phyloP scores from a whole-genome alignment of 768 basidiomycete species.

The Dacryopinax spathularia region DNA sequence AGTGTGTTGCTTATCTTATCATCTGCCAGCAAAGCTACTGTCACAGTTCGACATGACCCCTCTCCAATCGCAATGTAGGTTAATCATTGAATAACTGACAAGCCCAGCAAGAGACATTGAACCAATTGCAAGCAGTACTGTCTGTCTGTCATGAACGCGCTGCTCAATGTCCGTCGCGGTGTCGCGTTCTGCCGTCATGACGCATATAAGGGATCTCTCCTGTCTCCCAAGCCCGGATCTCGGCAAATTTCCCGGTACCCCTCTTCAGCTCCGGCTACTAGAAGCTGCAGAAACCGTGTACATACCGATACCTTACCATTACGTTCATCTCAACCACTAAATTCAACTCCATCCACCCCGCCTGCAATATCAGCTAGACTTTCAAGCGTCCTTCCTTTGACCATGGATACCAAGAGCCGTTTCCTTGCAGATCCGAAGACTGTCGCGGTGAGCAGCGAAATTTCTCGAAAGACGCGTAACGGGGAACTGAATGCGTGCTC shows the following conservation, averaged over 20 bases:
- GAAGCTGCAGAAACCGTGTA: not conserved
- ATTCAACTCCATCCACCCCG: not conserved
- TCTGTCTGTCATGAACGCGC: no score
- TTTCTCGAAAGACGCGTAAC: not conserved
- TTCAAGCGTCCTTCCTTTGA: not conserved
- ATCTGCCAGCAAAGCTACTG: no score
- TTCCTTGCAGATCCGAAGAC: conserved; percentile 62
- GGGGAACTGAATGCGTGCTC: conserved; percentile 8
- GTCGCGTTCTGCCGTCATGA: conserved; percentile 36
- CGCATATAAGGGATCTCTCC: not conserved
- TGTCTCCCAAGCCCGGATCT: not conserved
- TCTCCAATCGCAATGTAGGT: no score
- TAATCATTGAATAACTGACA: no score
- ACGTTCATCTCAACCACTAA: not conserved
- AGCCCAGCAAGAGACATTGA: no score
- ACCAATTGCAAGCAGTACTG: no score
- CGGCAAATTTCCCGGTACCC: not conserved
- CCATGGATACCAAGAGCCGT: conserved; percentile 18
- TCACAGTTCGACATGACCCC: no score
- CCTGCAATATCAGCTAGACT: not conserved
- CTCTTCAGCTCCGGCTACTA: not conserved
- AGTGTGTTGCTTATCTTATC: no score
- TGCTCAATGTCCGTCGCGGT: no score
- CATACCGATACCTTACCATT: no score
- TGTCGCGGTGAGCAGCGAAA: conserved; percentile 48